phyloP scores from a whole-genome alignment of 169 alveolate genomes.

The Plasmodium adleri region DNA sequence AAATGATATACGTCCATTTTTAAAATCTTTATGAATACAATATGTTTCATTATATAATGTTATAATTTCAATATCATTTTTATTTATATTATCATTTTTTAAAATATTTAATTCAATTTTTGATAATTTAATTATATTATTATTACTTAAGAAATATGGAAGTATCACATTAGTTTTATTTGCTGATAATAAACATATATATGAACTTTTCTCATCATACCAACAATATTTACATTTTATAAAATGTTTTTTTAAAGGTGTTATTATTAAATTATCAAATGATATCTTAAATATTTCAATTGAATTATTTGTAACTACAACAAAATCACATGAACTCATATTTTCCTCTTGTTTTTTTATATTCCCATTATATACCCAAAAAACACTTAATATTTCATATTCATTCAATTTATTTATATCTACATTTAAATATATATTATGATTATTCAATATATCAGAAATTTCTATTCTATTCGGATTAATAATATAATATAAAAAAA shows the following conservation, averaged over 20 bases:
- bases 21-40: slow-evolving; percentile 65
- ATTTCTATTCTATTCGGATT: slow-evolving; percentile 58
- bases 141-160: slow-evolving; percentile 61
- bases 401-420: slow-evolving; percentile 57
- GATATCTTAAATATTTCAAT: slow-evolving; percentile 50
- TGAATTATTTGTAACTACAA: slow-evolving; percentile 28
- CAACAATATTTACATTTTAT: slow-evolving; percentile 36
- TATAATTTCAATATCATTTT: slow-evolving; percentile 51
- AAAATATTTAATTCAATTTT: slow-evolving; percentile 44
- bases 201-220: slow-evolving; percentile 64
- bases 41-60: slow-evolving; percentile 55
- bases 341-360: neutral
- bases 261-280: slow-evolving; percentile 46
- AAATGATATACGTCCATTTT: slow-evolving; percentile 65
- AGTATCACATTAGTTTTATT: slow-evolving; percentile 34
- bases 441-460: slow-evolving; percentile 52
- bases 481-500: slow-evolving; percentile 36
- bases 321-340: slow-evolving; percentile 34
- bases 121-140: slow-evolving; percentile 44
- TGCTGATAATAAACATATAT: slow-evolving; percentile 50
- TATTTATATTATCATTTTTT: slow-evolving; percentile 22
- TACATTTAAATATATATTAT: slow-evolving; percentile 56
- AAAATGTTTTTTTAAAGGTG: slow-evolving; percentile 49
- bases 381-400: slow-evolving; percentile 37
- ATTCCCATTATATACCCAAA: slow-evolving; percentile 17